phyloP scores from a whole-genome alignment of 1,284 basidiomycete species.

The Malassezia nana region DNA sequence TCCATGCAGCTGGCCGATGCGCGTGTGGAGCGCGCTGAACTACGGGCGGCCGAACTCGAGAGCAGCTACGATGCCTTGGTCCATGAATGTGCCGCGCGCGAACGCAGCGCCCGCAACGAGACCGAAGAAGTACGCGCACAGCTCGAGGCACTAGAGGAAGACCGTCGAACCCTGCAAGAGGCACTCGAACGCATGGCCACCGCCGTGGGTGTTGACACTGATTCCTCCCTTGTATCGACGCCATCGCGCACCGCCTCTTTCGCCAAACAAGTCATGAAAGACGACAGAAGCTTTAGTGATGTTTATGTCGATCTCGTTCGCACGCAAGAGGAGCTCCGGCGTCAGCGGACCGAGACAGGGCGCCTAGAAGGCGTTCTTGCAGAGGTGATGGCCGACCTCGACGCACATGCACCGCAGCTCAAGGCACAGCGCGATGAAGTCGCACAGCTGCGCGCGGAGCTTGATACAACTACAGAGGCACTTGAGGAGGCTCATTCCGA shows the following conservation, averaged over 20 bases:
- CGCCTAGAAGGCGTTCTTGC: slow-evolving; percentile 35
- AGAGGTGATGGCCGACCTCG: slow-evolving; percentile 41
- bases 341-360: slow-evolving; percentile 54
- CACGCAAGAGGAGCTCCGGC: slow-evolving; percentile 68
- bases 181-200: slow-evolving; percentile 43
- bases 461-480: slow-evolving; percentile 25
- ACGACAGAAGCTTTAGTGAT: slow-evolving; percentile 76
- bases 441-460: slow-evolving; percentile 28
- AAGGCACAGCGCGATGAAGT: slow-evolving; percentile 44
- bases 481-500: slow-evolving; percentile 27
- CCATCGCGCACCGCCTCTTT: slow-evolving; percentile 8
- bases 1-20: slow-evolving; percentile 70
- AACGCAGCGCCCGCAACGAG: slow-evolving; percentile 59
- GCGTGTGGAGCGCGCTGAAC: slow-evolving; percentile 66
- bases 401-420: slow-evolving; percentile 36
- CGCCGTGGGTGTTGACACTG: slow-evolving; percentile 31
- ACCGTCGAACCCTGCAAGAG: slow-evolving; percentile 42
- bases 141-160: slow-evolving; percentile 49
- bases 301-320: slow-evolving; percentile 77
- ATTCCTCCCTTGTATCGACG: background rate
- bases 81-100: slow-evolving; percentile 60
- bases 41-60: slow-evolving; percentile 67
- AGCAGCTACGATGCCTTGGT: slow-evolving; percentile 64
- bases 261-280: slow-evolving; percentile 59
- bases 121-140: slow-evolving; percentile 54